These are phyloP conservation scores for Hanseniaspora hatyaiensis DNA, from an alignment of 805 yeast genomes.

Conservation along the genomic window DNA sequence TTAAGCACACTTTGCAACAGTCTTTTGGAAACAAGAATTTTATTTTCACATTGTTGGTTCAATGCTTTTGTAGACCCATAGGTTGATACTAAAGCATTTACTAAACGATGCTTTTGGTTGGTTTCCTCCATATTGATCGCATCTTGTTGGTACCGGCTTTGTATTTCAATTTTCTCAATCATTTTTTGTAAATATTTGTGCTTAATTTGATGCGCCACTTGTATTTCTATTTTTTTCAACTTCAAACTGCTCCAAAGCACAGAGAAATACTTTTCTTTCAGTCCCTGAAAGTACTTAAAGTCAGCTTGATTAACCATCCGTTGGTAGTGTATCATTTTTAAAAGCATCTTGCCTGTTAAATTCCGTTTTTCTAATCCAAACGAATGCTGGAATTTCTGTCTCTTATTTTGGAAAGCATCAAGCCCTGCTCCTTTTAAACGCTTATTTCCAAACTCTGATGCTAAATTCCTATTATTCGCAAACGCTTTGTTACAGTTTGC, in stretches of 20 bases:
- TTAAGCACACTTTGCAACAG: neutral
- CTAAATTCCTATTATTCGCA: no score
- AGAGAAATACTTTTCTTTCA: neutral
- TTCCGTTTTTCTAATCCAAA: no score
- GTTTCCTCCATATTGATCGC: neutral
- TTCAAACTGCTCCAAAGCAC: neutral
- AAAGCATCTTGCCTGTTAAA: neutral
- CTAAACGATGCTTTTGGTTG: neutral
- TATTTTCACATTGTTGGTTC: neutral
- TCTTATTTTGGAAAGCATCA: no score
- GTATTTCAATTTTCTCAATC: neutral
- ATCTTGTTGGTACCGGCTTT: neutral
- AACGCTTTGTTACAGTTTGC: neutral
- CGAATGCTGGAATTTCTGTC: no score
- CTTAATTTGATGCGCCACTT: neutral
- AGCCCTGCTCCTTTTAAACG: no score
- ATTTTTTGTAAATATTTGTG: neutral
- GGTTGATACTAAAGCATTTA: neutral
- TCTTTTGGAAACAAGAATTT: neutral
- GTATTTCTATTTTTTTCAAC: neutral
- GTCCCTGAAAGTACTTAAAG: neutral
- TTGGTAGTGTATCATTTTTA: no score
- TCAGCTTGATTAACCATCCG: neutral
- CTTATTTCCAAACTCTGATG: no score
- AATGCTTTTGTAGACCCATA: no score